Percentiles rank a stretch among this genome's conserved stretches.
These are phyloP conservation scores for Malassezia cuniculi DNA, from an alignment of 1,284 basidiomycete species.

Conservation along the genomic window DNA sequence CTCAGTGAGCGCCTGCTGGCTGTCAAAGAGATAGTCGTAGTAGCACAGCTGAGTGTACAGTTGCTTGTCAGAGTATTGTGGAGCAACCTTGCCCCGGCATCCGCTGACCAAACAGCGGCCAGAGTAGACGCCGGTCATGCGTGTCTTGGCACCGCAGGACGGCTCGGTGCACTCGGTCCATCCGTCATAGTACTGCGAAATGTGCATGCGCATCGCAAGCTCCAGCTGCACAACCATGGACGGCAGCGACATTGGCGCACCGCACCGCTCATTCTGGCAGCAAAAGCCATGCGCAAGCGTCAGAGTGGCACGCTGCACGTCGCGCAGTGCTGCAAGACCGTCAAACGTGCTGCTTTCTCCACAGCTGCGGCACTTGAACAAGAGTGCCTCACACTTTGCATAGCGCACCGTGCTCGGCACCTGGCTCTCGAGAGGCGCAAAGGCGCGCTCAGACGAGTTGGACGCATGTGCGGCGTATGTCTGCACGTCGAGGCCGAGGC, in stretches of 20 bases:
- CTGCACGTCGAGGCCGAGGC: conserved; percentile 76
- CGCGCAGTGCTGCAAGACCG: background rate
- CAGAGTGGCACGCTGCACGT: conserved; percentile 2
- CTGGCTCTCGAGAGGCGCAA: conserved; percentile 76
- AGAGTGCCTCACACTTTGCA: conserved; percentile 25
- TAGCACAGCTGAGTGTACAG: conserved; percentile 42
- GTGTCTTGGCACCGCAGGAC: conserved; percentile 68
- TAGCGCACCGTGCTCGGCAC: conserved; percentile 74
- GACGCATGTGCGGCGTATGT: conserved; percentile 52
- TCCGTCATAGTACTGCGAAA: conserved; percentile 73
- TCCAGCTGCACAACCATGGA: conserved; percentile 75
- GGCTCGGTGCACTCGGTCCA: conserved; percentile 78
- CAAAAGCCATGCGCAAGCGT: conserved; percentile 49
- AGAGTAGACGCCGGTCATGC: conserved; percentile 83
- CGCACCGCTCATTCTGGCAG: conserved; percentile 51
- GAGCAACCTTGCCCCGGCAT: conserved; percentile 25
- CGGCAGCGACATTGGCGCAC: conserved; percentile 50
- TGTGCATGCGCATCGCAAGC: conserved; percentile 62
- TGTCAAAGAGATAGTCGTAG: conserved; percentile 32
- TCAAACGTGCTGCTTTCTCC: background rate
- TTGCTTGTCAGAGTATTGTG: conserved; percentile 30
- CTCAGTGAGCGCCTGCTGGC: conserved; percentile 3
- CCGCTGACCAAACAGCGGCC: conserved; percentile 45
- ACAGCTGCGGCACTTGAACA: conserved; percentile 27
- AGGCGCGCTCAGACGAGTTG: conserved; percentile 54